Evolutionary conservation across 768 basidiomycete species (phyloP), one percentile per base, ranked within the genome.

Genomic region (Arthromyces matolae): DNA sequence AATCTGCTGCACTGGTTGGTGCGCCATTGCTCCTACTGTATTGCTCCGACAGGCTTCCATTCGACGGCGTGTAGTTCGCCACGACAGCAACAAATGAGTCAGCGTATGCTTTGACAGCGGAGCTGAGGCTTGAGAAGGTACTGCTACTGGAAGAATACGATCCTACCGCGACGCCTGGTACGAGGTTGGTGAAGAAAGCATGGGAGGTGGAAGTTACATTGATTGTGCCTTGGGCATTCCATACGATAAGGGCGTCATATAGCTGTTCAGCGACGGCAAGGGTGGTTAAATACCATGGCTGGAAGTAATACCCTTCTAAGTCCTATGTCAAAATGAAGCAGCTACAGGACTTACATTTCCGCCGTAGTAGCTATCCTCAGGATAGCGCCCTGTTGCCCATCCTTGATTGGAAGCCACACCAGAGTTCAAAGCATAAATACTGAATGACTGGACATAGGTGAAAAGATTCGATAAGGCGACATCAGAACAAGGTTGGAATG

Each of bases 401-500:
- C 85, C 83, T 6, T 70, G 64, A 46, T 73, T 73, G 5, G 77
- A 60, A 10, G 75, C 60, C 34, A 80, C 71, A 9, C 79, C 84
- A 51, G 56, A 64, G 69, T 89, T 89, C 69, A 89, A 69, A 16
- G 69, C 18, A 56, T 87, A 89, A 28, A 88, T 70, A 24, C 85
- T 71, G 75, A 90, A 90, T 12, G 86, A 70, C 57, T 89, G 81
- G 52, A 83, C 76, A 55, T 85, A 85, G 25, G 71, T 75, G 54
- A 81, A 76, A 18, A 86, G 71, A 58, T 77, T 87, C 2, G 86
- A 75, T 12, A 90, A 70, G 0, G 87, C 86, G 48, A 72, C 75
- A 68, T 89, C 86, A 0, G 87, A 88, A 57, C 88, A 89, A 3
- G 87, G 88, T 59, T 88, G 86, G 75, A 88, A 88, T 3, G 84